Conservation (phyloP, 225 moss, liverwort and hornwort species). For the Anthoceros angustus region DNA sequence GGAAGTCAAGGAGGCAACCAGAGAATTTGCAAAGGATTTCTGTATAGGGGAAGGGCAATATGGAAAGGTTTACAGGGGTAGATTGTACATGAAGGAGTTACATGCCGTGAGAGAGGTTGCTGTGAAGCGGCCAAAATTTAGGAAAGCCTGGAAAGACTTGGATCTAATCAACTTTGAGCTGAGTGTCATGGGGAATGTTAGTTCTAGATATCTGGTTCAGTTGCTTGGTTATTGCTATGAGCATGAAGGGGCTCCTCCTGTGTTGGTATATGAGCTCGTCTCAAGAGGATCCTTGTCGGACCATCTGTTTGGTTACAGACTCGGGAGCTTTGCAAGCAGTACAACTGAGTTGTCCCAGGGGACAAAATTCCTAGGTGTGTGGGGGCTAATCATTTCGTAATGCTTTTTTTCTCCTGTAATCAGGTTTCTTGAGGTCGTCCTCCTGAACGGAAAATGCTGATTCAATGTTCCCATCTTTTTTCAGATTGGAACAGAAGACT, state of each 20-base stretch:
- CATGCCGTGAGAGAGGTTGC: background rate
- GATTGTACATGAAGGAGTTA: background rate
- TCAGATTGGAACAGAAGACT: background rate
- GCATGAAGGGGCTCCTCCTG: background rate
- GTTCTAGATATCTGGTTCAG: background rate
- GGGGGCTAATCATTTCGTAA: background rate
- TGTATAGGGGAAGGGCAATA: background rate
- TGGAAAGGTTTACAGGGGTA: background rate
- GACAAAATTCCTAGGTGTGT: background rate
- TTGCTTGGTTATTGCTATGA: background rate
- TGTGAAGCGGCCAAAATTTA: background rate
- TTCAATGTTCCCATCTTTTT: background rate
- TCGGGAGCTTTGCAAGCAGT: background rate
- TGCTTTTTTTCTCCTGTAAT: background rate
- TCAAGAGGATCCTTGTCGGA: background rate
- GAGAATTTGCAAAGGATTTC: background rate
- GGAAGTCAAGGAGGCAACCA: background rate
- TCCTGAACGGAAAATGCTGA: background rate
- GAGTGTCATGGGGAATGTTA: background rate
- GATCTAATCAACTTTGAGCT: background rate
- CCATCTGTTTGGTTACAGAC: background rate
- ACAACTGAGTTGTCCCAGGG: background rate
- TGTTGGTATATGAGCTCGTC: background rate
- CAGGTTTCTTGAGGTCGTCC: background rate
- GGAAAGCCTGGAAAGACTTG: background rate